Evolutionary conservation across 2,329 filamentous ascomycete genomes (phyloP), one percentile per base, ranked within the genome.

Genomic region (Lachnum nothofagi): DNA sequence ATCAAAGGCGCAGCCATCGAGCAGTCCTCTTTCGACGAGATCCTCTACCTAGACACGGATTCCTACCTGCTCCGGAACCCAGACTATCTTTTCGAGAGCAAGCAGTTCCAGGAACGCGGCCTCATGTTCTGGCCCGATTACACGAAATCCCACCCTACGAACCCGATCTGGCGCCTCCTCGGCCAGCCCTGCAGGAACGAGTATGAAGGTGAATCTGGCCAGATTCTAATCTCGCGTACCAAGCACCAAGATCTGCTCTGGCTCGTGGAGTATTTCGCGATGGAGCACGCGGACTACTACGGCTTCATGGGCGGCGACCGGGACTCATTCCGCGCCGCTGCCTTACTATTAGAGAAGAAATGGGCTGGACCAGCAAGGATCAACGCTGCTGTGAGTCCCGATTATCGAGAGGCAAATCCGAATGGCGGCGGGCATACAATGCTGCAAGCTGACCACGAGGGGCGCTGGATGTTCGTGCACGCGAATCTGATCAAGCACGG

Each of bases 391-490:
- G 52, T 42, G 1, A 46, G 42, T 9, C 42, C 39, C 3, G 22
- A 17, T 2, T 14, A 48, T 27, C 6, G 12, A 2, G 20, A 29
- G 0, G 46, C 27, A 17, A 29, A 42, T 12, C n/a, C 16, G 2
- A 27, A 29, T 19, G 49, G 44, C 3, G 53, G 55, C 19, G 55
- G 55, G n/a, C 55, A 58, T 43, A 56, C 55, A 0, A 56, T 58
- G 53, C 45, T 56, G 8, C 55, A 58, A 16, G 49, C 53, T 29
- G 53, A 56, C 14, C 46, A 44, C 14, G 48, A 51, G 12, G 55
- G 55, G 20, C 47, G 43, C 23, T 56, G 53, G 53, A 39, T 53
- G 47, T 58, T 58, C 34, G 53, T 58, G n/a, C 55, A 58, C 49
- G 55, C 53, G 27, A 56, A 56, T 49, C 17, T 58, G 46, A 52